Percentiles rank a stretch among this genome's conserved stretches.
Conservation (phyloP, 176 grass and related monocot species). For the Oryza brachyantha region DNA sequence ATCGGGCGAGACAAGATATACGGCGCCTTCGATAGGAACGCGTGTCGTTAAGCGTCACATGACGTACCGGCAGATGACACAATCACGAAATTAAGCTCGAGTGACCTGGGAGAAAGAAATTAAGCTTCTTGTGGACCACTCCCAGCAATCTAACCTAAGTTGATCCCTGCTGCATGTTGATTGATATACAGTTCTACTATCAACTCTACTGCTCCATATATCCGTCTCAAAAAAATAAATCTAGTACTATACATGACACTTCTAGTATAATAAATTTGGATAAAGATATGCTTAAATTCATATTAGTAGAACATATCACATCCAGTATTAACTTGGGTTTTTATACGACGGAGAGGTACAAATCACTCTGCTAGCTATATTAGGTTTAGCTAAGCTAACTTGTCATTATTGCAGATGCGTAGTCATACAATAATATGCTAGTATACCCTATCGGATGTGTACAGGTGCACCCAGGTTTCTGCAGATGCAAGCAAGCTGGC, state of each 20-base stretch:
- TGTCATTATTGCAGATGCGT: background rate
- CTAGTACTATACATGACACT: no score
- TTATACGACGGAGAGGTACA: no score
- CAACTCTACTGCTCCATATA: no score
- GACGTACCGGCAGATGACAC: background rate
- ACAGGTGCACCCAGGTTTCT: background rate
- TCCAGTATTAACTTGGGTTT: no score
- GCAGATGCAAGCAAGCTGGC: conserved; percentile 8
- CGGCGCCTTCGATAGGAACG: background rate
- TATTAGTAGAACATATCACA: no score
- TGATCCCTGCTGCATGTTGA: background rate
- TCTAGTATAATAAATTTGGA: no score
- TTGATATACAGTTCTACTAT: background rate
- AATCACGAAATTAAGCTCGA: background rate
- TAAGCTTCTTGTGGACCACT: background rate
- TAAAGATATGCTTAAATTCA: no score
- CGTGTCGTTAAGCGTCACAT: conserved; percentile 11
- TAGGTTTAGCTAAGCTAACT: background rate
- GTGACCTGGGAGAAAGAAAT: no score
- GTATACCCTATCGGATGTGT: background rate
- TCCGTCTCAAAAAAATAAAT: no score
- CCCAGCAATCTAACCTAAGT: background rate
- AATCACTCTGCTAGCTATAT: background rate
- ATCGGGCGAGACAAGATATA: background rate
- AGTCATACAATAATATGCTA: background rate